Evolutionary conservation across 2,329 filamentous ascomycete genomes (phyloP), one percentile per base, ranked within the genome.

Genomic region (Trichophyton rubrum): DNA sequence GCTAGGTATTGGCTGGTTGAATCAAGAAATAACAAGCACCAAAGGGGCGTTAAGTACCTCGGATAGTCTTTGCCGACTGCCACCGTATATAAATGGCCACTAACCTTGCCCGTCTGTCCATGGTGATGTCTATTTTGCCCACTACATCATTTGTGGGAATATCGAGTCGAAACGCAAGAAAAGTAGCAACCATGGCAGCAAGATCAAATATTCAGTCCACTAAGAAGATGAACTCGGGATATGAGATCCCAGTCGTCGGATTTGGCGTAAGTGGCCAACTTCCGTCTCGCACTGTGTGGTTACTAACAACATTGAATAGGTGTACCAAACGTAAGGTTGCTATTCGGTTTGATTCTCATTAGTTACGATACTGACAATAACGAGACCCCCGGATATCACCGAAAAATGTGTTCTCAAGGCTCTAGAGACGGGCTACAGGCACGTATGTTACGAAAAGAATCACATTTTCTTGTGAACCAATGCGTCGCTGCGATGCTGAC

Each of bases 211-310:
- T 74, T 35, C 67, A 72, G 60, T 69, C 73, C 20, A 74, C 72
- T 7, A 70, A 72, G 58, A 75, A 74, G 59, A 68, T 85, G 72
- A 79, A 80, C 59, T 85, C 82, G 15, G 83, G 83, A 45, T 78
- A 84, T 69, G 79, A 84, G 17, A 85, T 86, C 47, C 83, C 83
- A 7, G 66, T 79, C 6, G 72, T 86, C 1, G 83, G 75, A 7
- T 77, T 73, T 64, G 75, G 75, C 22, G 75, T 77, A 67, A 65
- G 72, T 68, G 35, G 22, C 43, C 3, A 8, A 41, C 40, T n/a
- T 43, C n/a, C n/a, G 5, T 30, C 8, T 15, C 33, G 22, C 3
- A 33, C 13, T 13, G 3, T 30, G 45, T 55, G 17, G 9, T 45
- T n/a, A 53, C 45, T 56, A 51, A 38, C 41, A 13, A 13, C 20